phyloP scores from a whole-genome alignment of 2,329 filamentous ascomycete genomes.

The Knufia petricola region DNA sequence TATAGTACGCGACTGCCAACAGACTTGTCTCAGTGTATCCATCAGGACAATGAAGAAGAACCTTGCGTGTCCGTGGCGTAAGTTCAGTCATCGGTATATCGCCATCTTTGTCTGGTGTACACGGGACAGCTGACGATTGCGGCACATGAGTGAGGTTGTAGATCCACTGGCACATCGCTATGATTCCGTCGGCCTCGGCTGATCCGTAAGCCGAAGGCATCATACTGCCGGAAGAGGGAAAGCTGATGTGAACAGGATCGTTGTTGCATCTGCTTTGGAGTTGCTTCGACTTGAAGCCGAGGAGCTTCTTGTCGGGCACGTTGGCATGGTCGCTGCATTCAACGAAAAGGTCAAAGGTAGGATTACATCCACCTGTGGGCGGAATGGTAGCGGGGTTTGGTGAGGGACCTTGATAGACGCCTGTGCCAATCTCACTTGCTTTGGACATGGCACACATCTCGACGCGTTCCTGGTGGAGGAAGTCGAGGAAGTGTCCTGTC shows the following conservation, averaged over 20 bases:
- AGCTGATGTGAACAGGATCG: slow-evolving; percentile 57
- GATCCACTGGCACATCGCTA: slow-evolving; percentile 85
- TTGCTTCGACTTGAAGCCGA: slow-evolving; percentile 54
- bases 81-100: slow-evolving; percentile 45
- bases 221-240: slow-evolving; percentile 90
- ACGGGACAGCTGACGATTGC: slow-evolving; percentile 23
- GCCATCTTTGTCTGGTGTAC: slow-evolving; percentile 40
- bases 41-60: slow-evolving; percentile 88
- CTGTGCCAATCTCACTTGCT: slow-evolving; percentile 76
- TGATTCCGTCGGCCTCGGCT: slow-evolving; percentile 69
- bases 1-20: slow-evolving; percentile 81
- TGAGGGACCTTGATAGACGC: slow-evolving; percentile 84
- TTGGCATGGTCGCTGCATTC: slow-evolving; percentile 80
- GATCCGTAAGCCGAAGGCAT: slow-evolving; percentile 76
- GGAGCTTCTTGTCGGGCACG: slow-evolving; percentile 57
- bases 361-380: slow-evolving; percentile 36
- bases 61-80: slow-evolving; percentile 46
- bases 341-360: slow-evolving; percentile 68
- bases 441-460: slow-evolving; percentile 94
- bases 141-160: slow-evolving; percentile 66
- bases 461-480: slow-evolving; percentile 74
- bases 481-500: slow-evolving; percentile 74
- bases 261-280: slow-evolving; percentile 29
- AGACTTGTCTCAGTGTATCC: slow-evolving; percentile 93
- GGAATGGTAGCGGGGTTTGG: slow-evolving; percentile 54